Evolutionary conservation across 495 filamentous ascomycete species (phyloP).

Genomic region (Haplographium delicatum): DNA sequence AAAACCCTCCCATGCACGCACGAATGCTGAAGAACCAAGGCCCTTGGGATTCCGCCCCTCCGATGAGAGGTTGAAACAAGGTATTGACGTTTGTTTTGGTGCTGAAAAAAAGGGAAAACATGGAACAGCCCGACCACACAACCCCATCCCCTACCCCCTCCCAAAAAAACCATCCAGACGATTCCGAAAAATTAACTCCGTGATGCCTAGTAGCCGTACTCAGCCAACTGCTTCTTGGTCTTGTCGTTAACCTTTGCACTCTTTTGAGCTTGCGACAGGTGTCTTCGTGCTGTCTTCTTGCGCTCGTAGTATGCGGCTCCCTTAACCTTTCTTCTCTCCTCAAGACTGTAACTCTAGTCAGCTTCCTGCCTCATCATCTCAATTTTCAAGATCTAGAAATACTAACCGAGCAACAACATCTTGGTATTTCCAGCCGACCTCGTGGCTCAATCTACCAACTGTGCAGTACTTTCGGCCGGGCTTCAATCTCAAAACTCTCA

Average conservation of each 20-base stretch:
- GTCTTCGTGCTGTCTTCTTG: constrained; percentile 92
- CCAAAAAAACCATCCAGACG: constrained; percentile 17
- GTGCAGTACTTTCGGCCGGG: constrained; percentile 99
- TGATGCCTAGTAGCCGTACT: constrained; percentile 47
- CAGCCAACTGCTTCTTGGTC: constrained; percentile 48
- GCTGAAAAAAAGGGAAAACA: not conserved
- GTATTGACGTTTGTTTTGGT: constrained; percentile 20
- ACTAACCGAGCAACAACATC: constrained; percentile 95
- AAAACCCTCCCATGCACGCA: constrained; percentile 19
- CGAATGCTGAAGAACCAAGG: constrained; percentile 17
- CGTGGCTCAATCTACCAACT: constrained; percentile 92
- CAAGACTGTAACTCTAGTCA: constrained; percentile 57
- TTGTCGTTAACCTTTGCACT: constrained; percentile 76
- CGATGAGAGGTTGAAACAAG: constrained; percentile 16
- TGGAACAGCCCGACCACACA: constrained; percentile 15
- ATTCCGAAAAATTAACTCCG: constrained; percentile 22
- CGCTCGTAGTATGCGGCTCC: constrained; percentile 97
- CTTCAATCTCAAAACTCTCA: constrained; percentile 89
- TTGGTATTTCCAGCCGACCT: constrained; percentile 99
- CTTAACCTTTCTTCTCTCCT: constrained; percentile 99
- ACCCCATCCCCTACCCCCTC: too few relatives aligned
- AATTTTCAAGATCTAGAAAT: not conserved
- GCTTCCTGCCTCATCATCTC: not conserved
- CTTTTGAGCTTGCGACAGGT: constrained; percentile 87
- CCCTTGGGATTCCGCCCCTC: constrained; percentile 20